Evolutionary conservation across 1,139 yeast genomes (phyloP), one percentile per base, ranked within the genome.

Genomic region (Magnusiomyces magnusii): DNA sequence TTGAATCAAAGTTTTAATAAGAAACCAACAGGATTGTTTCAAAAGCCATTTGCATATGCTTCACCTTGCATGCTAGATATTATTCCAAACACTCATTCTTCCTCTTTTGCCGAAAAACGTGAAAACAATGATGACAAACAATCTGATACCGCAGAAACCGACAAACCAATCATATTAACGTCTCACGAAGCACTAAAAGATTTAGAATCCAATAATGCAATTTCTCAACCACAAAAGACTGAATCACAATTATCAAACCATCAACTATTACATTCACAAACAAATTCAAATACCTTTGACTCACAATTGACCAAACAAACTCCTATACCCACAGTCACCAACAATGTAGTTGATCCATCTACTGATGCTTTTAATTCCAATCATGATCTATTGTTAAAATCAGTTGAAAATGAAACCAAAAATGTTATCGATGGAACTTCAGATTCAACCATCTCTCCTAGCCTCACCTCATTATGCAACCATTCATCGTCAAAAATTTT

Each of bases 11-110:
- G 73, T 91, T 44, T 15, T 3, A 47, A 57, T n/a, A 28, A 9
- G n/a, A 27, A 73, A 90, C 91, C 1, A 97, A 15, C 44, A 39
- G 97, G 51, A 89, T 96, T 3, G 87, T 79, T 44, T 92, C 85
- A 72, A 89, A 91, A 0, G 95, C 85, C 67, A 89, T 96, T 73
- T 91, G 97, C 70, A 89, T 96, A 57, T 77, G 72, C 57, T 80
- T 80, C 66, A 80, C 82, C 67, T 84, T 78, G 55, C 24, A 52
- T 52, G 55, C 47, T 52, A 13, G 55, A 52, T 23, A 13, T 27
- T 21, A 44, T 44, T 23, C 21, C 44, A 39, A 39, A 31, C 13
- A 31, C 13, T 31, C 13, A 7, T 31, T 7, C 36, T 31, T 31
- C 36, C 13, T 31, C 36, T 31, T 7, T 13, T 31, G 36, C 36